Evolutionary conservation across 306 rosid species (phyloP).

Genomic region (Oemleria cerasiformis): DNA sequence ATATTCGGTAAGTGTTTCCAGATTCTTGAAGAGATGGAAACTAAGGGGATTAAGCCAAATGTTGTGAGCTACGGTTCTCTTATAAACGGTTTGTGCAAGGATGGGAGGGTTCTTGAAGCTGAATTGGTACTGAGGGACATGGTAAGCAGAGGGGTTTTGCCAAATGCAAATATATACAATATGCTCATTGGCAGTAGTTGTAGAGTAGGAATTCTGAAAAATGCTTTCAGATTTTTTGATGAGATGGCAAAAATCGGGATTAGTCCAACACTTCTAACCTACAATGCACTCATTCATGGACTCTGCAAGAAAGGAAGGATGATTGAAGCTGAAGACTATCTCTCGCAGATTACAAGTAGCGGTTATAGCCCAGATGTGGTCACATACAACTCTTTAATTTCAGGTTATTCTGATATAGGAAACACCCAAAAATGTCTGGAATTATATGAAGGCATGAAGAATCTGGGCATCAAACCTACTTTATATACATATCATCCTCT

Average conservation of each 20-base stretch:
- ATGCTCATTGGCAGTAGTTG: conserved; percentile 66
- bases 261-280: conserved; percentile 61
- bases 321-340: conserved; percentile 58
- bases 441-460: conserved; percentile 62
- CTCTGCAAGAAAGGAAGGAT: conserved; percentile 60
- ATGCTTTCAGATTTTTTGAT: conserved; percentile 49
- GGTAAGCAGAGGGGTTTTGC: conserved; percentile 51
- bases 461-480: conserved; percentile 57
- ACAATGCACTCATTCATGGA: conserved; percentile 68
- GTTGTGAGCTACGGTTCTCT: conserved; percentile 74
- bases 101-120: conserved; percentile 66
- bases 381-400: conserved; percentile 75
- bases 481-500: conserved; percentile 63
- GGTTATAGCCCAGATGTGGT: conserved; percentile 66
- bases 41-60: conserved; percentile 59
- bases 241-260: conserved; percentile 57
- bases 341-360: conserved; percentile 36
- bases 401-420: conserved; percentile 56
- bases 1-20: conserved; percentile 56
- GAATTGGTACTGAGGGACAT: conserved; percentile 60
- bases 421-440: conserved; percentile 54
- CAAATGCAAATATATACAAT: conserved; percentile 71
- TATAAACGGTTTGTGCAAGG: conserved; percentile 61
- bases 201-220: conserved; percentile 45
- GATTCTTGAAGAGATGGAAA: conserved; percentile 78